Percentiles rank a stretch among this genome's conserved stretches.
Evolutionary conservation across 164 flowering plant species (phyloP).

Genomic region (Chimonanthus salicifolius): DNA sequence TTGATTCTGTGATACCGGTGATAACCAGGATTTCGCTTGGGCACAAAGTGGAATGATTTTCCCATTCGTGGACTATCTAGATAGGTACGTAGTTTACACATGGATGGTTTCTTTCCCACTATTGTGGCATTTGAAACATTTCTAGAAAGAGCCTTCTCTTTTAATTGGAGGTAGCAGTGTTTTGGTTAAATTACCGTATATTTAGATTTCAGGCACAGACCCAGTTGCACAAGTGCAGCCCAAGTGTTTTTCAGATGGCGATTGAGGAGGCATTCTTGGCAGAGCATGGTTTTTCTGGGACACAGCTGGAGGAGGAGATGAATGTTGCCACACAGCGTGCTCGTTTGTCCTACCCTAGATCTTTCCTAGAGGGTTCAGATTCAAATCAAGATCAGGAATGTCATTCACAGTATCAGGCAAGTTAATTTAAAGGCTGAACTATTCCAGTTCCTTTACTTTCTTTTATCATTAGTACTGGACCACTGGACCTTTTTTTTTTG

Average conservation of each 20-base stretch:
- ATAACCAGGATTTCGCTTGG: slow-evolving; percentile 92
- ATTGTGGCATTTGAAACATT: background rate
- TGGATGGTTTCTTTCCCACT: background rate
- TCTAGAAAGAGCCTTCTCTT: background rate
- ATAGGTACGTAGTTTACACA: slow-evolving; percentile 45
- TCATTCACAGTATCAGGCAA: slow-evolving; percentile 44
- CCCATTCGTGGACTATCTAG: slow-evolving; percentile 74
- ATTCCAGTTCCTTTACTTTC: background rate
- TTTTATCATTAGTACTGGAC: background rate
- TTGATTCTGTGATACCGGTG: background rate
- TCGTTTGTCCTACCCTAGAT: slow-evolving; percentile 27
- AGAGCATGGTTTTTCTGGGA: slow-evolving; percentile 44
- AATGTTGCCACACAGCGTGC: slow-evolving; percentile 33
- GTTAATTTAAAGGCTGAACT: slow-evolving; percentile 12
- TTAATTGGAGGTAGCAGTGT: background rate
- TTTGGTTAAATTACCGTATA: slow-evolving; percentile 2
- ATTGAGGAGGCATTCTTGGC: slow-evolving; percentile 90
- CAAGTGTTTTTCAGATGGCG: slow-evolving; percentile 60
- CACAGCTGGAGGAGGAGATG: slow-evolving; percentile 30
- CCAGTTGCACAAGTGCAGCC: slow-evolving; percentile 45
- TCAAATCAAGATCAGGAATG: slow-evolving; percentile 57
- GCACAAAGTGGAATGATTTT: slow-evolving; percentile 67
- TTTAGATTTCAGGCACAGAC: slow-evolving; percentile 79
- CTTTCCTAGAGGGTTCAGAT: slow-evolving; percentile 51
- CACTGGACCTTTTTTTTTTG: background rate